phyloP scores from a whole-genome alignment of 2,329 filamentous ascomycete species.

The Colletotrichum cuscutae region DNA sequence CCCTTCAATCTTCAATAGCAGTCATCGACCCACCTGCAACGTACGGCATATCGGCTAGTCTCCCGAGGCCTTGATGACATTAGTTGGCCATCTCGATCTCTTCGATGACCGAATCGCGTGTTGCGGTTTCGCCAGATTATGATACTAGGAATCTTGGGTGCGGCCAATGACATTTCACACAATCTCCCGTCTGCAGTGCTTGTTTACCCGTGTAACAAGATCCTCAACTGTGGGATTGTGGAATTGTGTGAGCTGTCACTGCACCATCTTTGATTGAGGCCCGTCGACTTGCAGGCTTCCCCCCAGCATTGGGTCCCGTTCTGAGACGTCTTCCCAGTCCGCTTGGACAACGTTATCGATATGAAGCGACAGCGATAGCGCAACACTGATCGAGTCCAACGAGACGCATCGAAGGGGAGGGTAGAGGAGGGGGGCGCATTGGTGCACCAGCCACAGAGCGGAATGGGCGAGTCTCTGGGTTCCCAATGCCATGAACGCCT shows the following conservation, averaged over 20 bases:
- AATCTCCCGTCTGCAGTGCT: background rate
- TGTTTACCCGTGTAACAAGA: background rate
- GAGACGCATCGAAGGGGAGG: conserved; percentile 16
- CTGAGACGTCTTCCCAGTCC: conserved; percentile 22
- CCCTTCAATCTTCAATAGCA: background rate
- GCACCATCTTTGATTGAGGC: background rate
- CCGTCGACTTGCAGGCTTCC: conserved; percentile 13
- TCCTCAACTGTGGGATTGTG: background rate
- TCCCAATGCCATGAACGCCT: conserved; percentile 33
- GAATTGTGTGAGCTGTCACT: conserved; percentile 22
- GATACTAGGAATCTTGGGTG: background rate
- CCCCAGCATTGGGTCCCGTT: conserved; percentile 16
- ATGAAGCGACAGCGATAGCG: background rate
- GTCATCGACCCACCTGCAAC: background rate
- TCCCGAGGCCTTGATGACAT: background rate
- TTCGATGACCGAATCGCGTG: conserved; percentile 14
- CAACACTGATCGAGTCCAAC: conserved; percentile 18
- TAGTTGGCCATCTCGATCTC: conserved; percentile 20
- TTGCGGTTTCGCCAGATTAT: conserved; percentile 7
- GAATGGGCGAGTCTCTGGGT: background rate
- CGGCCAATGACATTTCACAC: conserved; percentile 6
- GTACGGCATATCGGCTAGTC: background rate
- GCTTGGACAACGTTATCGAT: conserved; percentile 30
- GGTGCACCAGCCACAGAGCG: conserved; percentile 29
- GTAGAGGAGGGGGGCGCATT: background rate